Evolutionary conservation across 768 basidiomycete genomes (phyloP).

Genomic region (Psilocybe sp.): DNA sequence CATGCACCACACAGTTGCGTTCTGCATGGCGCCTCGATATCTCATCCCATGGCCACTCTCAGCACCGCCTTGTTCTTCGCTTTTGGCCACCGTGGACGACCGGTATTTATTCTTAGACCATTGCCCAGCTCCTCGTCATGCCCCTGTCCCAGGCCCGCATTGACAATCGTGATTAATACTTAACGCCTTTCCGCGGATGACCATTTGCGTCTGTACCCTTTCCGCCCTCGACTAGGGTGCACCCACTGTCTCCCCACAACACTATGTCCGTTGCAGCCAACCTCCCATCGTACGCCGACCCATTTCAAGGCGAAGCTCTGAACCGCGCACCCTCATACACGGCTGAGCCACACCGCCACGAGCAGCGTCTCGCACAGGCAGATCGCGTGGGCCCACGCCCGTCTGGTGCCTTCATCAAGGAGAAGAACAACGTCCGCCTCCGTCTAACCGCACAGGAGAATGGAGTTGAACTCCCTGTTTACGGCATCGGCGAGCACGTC

Average conservation of each 20-base stretch:
- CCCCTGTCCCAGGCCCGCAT: too few relatives aligned
- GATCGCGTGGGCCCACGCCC: conserved; percentile 37
- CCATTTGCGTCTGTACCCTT: too few relatives aligned
- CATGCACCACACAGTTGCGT: too few relatives aligned
- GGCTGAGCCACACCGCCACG: conserved; percentile 48
- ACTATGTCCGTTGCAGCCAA: conserved; percentile 50
- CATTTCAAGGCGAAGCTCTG: conserved; percentile 20
- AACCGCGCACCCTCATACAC: conserved; percentile 48
- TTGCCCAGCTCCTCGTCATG: too few relatives aligned
- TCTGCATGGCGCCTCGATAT: too few relatives aligned
- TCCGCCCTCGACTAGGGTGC: too few relatives aligned
- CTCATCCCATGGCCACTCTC: too few relatives aligned
- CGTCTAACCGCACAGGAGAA: conserved; percentile 52
- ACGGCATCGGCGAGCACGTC: conserved; percentile 48
- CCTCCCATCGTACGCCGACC: conserved; percentile 47
- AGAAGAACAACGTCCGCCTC: conserved; percentile 50
- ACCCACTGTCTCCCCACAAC: neutral
- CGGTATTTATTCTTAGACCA: too few relatives aligned
- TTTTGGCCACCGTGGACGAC: too few relatives aligned
- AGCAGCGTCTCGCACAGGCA: conserved; percentile 49
- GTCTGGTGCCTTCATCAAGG: conserved; percentile 54
- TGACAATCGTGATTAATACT: too few relatives aligned
- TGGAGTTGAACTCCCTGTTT: conserved; percentile 50
- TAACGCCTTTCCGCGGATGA: too few relatives aligned
- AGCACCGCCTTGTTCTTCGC: too few relatives aligned